Percentiles rank a stretch among this genome's conserved stretches.
These are phyloP conservation scores for Nelumbo lutea DNA, from an alignment of 164 flowering plant species.

Conservation along the genomic window DNA sequence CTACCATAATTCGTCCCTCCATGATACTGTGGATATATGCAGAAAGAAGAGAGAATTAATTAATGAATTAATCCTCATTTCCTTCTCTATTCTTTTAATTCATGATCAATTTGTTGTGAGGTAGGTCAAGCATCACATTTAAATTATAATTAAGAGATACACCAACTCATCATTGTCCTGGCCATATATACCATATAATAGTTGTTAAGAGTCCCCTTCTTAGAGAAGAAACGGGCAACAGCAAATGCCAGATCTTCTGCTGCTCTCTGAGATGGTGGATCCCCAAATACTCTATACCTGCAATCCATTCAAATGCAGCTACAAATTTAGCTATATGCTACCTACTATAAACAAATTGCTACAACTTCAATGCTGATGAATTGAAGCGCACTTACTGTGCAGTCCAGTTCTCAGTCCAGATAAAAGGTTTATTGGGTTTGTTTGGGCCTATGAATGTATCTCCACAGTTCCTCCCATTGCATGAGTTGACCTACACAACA, in stretches of 20 bases:
- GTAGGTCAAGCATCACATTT: no score
- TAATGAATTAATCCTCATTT: no score
- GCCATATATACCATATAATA: slow-evolving; percentile 73
- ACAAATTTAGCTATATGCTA: neutral
- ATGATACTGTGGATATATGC: slow-evolving; percentile 43
- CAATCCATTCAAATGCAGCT: slow-evolving; percentile 4
- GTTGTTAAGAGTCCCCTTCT: slow-evolving; percentile 66
- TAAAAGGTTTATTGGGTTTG: slow-evolving; percentile 58
- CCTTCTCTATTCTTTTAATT: no score
- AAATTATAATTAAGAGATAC: no score
- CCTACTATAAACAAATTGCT: no score
- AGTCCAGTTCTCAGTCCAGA: slow-evolving; percentile 99
- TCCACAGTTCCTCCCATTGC: slow-evolving; percentile 96
- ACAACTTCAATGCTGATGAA: neutral
- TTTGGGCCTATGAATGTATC: slow-evolving; percentile 90
- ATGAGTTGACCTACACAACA: slow-evolving; percentile 62
- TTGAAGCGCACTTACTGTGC: slow-evolving; percentile 55
- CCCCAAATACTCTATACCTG: slow-evolving; percentile 84
- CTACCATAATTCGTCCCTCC: slow-evolving; percentile 83
- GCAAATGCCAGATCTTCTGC: slow-evolving; percentile 84
- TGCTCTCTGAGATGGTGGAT: slow-evolving; percentile 84
- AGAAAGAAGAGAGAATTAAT: neutral
- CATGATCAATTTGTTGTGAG: neutral
- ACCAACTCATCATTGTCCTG: no score
- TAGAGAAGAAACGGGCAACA: slow-evolving; percentile 81